A percentile compares a stretch with the other conserved stretches of the same genome.
These are phyloP conservation scores for Aspergillus hancockii DNA, from an alignment of 495 filamentous ascomycete genomes.

Conservation along the genomic window DNA sequence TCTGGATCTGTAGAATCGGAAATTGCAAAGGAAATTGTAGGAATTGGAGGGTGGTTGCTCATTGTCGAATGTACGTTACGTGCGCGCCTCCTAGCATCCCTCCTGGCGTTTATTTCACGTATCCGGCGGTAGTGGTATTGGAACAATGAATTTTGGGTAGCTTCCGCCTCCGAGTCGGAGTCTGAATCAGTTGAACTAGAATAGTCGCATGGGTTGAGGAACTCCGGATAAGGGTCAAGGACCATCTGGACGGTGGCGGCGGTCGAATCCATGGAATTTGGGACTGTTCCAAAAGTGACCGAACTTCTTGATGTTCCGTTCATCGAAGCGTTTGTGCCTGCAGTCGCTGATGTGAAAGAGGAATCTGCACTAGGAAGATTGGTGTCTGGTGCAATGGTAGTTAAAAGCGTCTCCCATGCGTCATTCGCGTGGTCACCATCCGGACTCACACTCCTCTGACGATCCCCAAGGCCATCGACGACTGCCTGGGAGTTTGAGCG, in stretches of 20 bases:
- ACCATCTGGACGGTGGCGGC: conserved; percentile 28
- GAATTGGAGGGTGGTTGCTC: conserved; percentile 42
- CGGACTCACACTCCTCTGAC: conserved; percentile 77
- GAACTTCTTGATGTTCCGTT: conserved; percentile 36
- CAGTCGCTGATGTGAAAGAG: conserved; percentile 72
- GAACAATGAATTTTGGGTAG: conserved; percentile 22
- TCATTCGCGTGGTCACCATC: conserved; percentile 57
- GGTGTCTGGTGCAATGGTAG: conserved; percentile 77
- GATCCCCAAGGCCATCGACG: conserved; percentile 79
- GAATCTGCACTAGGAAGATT: conserved; percentile 77
- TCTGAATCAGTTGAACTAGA: conserved; percentile 40
- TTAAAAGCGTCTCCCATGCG: conserved; percentile 78
- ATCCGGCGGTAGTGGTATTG: conserved; percentile 23
- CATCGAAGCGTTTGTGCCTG: conserved; percentile 32
- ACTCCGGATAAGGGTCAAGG: conserved; percentile 44
- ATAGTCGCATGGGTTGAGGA: conserved; percentile 45
- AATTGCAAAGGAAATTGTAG: conserved; percentile 38
- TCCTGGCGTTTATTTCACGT: conserved; percentile 24
- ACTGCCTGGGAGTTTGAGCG: conserved; percentile 23
- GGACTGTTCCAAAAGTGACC: conserved; percentile 30
- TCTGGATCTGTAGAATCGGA: conserved; percentile 40
- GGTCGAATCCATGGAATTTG: conserved; percentile 24
- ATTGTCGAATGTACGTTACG: conserved; percentile 35
- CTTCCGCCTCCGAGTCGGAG: conserved; percentile 31
- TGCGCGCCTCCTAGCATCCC: conserved; percentile 28